Percentiles rank a stretch among this genome's conserved stretches.
These are phyloP conservation scores for Toxoplasma gondii DNA, from an alignment of 169 alveolate species.

Conservation along the genomic window DNA sequence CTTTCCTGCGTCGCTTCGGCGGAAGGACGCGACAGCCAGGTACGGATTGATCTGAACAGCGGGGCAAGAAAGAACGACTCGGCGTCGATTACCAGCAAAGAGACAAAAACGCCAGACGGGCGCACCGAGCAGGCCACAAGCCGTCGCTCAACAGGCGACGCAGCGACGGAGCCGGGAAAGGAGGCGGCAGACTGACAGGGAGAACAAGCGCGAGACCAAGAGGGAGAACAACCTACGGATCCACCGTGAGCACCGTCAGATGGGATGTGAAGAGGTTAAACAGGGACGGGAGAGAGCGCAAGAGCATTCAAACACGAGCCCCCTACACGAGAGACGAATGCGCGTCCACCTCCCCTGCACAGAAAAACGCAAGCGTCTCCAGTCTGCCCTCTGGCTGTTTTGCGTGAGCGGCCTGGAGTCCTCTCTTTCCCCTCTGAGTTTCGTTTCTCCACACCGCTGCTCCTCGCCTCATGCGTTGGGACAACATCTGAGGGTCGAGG, in stretches of 20 bases:
- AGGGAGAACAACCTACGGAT: not conserved
- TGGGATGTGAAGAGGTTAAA: not conserved
- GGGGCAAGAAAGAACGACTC: not conserved
- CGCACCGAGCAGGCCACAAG: not conserved
- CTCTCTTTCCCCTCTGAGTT: no score
- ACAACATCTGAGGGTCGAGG: no score
- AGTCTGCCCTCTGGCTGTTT: no score
- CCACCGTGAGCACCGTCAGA: not conserved
- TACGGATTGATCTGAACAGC: constrained; percentile 74
- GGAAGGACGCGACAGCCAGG: constrained; percentile 83
- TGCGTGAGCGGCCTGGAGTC: no score
- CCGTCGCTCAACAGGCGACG: no score
- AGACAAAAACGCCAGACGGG: not conserved
- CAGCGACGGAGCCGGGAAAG: not conserved
- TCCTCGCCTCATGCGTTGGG: no score
- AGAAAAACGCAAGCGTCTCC: not conserved
- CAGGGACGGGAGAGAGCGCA: not conserved
- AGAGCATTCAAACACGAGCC: not conserved
- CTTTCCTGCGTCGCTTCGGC: constrained; percentile 86
- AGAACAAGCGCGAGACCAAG: not conserved
- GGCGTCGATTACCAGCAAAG: not conserved
- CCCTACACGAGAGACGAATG: not conserved
- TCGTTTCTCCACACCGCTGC: no score
- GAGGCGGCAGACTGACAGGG: not conserved
- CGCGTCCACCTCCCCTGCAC: not conserved